Percentiles rank a stretch among this genome's conserved stretches.
phyloP scores from a whole-genome alignment of 2,329 filamentous ascomycete species.

The Macrophomina tecta region DNA sequence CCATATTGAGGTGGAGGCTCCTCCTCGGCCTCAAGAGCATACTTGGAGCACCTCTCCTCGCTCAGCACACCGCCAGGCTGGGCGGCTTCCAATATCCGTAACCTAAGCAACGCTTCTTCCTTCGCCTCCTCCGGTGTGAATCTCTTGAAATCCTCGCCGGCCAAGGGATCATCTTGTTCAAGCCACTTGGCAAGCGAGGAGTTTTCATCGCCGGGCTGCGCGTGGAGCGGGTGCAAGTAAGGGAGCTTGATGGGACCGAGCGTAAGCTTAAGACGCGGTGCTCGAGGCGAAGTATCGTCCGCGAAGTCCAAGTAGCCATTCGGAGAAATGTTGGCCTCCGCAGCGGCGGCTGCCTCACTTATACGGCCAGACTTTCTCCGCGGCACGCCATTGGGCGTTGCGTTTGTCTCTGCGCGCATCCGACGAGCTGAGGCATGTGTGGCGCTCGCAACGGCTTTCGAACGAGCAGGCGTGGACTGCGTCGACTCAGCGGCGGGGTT shows the following conservation, averaged over 20 bases:
- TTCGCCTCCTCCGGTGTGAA: constrained; percentile 40
- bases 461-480: not conserved
- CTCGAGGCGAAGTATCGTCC: not conserved
- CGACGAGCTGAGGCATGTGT: constrained; percentile 10
- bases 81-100: constrained; percentile 74
- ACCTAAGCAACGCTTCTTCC: constrained; percentile 72
- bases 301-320: constrained; percentile 7
- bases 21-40: constrained; percentile 73
- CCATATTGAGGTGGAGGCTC: constrained; percentile 81
- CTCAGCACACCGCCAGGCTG: constrained; percentile 78
- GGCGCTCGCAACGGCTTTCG: not conserved
- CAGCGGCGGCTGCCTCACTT: constrained; percentile 20
- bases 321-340: constrained; percentile 1
- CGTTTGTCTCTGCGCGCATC: constrained; percentile 1
- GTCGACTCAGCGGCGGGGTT: not conserved
- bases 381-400: constrained; percentile 20
- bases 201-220: constrained; percentile 52
- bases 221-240: constrained; percentile 59
- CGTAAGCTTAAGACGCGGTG: constrained; percentile 52
- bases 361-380: constrained; percentile 25
- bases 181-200: constrained; percentile 70
- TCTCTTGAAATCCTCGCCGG: constrained; percentile 48
- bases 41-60: constrained; percentile 71
- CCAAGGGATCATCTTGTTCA: constrained; percentile 56
- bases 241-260: constrained; percentile 56